A percentile compares a stretch with the other conserved stretches of the same genome.
These are phyloP conservation scores for Picea glauca DNA, from an alignment of 75 land plant genomes.

Conservation along the genomic window DNA sequence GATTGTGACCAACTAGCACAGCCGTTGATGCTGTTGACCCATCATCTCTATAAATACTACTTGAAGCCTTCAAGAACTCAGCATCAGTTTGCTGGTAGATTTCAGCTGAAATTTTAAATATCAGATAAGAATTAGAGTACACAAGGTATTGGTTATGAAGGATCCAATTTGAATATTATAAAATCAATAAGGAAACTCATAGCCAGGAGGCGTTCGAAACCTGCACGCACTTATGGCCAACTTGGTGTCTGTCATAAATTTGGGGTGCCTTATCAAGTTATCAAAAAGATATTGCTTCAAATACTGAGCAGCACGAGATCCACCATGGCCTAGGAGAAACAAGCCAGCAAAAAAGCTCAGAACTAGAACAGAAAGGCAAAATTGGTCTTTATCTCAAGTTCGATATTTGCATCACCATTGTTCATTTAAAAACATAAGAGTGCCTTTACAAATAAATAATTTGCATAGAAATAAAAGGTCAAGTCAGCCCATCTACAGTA, in stretches of 20 bases:
- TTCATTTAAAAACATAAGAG: neutral
- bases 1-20: constrained; percentile 74
- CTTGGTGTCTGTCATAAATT: constrained; percentile 76
- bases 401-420: neutral
- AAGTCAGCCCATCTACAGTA: neutral
- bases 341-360: constrained; percentile 1
- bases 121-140: neutral
- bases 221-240: constrained; percentile 69
- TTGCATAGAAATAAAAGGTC: neutral
- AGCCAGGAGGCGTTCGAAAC: neutral
- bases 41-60: constrained; percentile 67
- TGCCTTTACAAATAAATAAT: neutral
- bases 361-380: neutral
- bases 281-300: constrained; percentile 84
- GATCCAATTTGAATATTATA: neutral
- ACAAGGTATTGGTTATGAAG: neutral
- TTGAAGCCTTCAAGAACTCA: constrained; percentile 69
- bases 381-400: neutral
- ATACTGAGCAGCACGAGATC: constrained; percentile 85
- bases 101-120: constrained; percentile 55
- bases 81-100: constrained; percentile 76
- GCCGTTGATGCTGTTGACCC: constrained; percentile 97
- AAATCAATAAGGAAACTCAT: neutral
- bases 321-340: constrained; percentile 76
- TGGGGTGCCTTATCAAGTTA: constrained; percentile 79